Conservation (phyloP, 805 yeast species). For the Candida maris region DNA sequence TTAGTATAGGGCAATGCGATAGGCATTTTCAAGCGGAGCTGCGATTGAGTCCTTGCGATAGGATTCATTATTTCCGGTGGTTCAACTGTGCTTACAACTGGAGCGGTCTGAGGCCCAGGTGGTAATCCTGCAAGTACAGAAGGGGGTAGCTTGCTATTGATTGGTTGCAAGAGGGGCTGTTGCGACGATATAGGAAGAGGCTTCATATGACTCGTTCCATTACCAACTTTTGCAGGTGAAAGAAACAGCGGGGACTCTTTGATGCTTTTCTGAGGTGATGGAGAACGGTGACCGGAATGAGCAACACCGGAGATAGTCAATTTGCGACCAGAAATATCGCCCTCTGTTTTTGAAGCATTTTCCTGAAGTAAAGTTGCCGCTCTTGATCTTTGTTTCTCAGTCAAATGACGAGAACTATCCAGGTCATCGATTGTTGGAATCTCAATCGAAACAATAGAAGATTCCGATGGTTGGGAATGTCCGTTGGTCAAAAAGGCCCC, state of each 20-base stretch:
- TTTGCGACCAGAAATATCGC: conserved; percentile 25
- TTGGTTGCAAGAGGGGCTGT: conserved; percentile 52
- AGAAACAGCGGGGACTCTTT: conserved; percentile 16
- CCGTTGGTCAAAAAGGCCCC: too few species aligned
- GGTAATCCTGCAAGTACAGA: conserved; percentile 5
- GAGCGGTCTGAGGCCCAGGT: conserved; percentile 31
- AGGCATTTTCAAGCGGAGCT: conserved; percentile 71
- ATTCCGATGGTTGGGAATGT: background rate
- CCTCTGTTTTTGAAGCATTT: conserved; percentile 24
- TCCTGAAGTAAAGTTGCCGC: conserved; percentile 41
- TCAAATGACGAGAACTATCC: conserved; percentile 10
- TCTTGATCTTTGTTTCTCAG: conserved; percentile 27
- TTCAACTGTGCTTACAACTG: conserved; percentile 15
- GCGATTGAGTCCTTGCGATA: conserved; percentile 42
- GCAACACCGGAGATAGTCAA: conserved; percentile 40
- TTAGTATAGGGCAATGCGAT: conserved; percentile 43
- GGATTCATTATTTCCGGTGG: conserved; percentile 21
- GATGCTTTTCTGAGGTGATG: conserved; percentile 42
- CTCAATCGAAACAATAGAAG: conserved; percentile 8
- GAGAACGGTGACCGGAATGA: conserved; percentile 37
- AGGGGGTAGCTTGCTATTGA: conserved; percentile 39
- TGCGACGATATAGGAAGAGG: conserved; percentile 42
- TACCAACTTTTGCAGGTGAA: conserved; percentile 31
- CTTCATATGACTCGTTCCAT: conserved; percentile 41
- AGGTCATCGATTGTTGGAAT: conserved; percentile 46